These are phyloP conservation scores for Poa pratensis DNA, from an alignment of 176 grass and related monocot genomes.

Conservation along the genomic window DNA sequence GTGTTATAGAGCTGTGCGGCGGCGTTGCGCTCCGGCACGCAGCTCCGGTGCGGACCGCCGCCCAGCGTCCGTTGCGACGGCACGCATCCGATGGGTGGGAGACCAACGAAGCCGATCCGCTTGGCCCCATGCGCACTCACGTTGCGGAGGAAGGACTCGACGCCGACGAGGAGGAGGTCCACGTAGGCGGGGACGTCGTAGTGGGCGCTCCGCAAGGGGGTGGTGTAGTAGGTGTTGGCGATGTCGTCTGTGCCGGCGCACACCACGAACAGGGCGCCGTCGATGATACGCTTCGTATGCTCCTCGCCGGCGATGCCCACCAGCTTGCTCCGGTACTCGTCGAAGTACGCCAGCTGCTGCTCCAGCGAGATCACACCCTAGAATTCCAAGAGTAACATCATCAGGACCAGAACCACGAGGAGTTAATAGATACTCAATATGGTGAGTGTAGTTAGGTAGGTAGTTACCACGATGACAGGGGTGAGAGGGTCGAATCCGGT, in stretches of 20 bases:
- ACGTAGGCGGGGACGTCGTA: too few relatives aligned
- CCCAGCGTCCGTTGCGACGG: slow-evolving; percentile 71
- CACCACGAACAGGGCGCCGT: slow-evolving; percentile 59
- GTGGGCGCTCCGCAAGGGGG: too few relatives aligned
- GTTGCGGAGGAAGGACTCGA: too few relatives aligned
- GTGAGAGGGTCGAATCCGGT: slow-evolving; percentile 82
- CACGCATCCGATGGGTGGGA: slow-evolving; percentile 82
- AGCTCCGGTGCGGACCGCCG: slow-evolving; percentile 41
- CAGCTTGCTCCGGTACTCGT: slow-evolving; percentile 71
- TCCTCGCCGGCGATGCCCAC: slow-evolving; percentile 56
- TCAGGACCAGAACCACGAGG: too few relatives aligned
- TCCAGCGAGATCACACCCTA: slow-evolving; percentile 71
- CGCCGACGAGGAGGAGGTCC: too few relatives aligned
- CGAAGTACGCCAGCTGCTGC: slow-evolving; percentile 67
- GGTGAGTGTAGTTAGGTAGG: background rate
- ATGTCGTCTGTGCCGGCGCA: slow-evolving; percentile 83
- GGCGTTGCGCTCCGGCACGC: slow-evolving; percentile 58
- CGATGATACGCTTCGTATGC: slow-evolving; percentile 53
- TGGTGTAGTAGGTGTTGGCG: slow-evolving; percentile 92
- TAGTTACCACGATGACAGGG: slow-evolving; percentile 52
- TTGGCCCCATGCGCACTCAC: slow-evolving; percentile 49
- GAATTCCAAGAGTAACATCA: background rate
- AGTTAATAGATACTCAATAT: background rate
- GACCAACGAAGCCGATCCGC: slow-evolving; percentile 61
- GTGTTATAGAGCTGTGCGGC: slow-evolving; percentile 69